These are phyloP conservation scores for Elaeis oleifera DNA, from an alignment of 202 grass and related monocot genomes.

Conservation along the genomic window DNA sequence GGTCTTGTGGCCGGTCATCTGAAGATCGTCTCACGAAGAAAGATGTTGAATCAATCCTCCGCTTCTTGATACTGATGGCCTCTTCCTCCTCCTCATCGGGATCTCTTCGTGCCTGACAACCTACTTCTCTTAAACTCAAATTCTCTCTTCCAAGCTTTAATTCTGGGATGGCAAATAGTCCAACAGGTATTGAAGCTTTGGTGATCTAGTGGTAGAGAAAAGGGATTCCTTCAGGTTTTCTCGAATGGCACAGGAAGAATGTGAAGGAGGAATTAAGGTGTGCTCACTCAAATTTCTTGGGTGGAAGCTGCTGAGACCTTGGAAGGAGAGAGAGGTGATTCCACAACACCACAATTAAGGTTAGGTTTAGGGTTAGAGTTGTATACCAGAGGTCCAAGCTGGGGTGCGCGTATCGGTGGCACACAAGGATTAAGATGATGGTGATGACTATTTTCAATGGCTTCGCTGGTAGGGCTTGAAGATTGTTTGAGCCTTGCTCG, in stretches of 20 bases:
- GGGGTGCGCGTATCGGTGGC: too few relatives aligned
- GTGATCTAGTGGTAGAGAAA: background rate
- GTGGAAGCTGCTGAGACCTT: too few relatives aligned
- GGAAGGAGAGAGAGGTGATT: conserved; percentile 6
- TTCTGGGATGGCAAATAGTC: background rate
- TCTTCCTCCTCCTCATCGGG: background rate
- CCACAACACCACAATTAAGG: background rate
- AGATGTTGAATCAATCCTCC: background rate
- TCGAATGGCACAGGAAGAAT: background rate
- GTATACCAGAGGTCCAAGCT: too few relatives aligned
- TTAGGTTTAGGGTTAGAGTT: conserved; percentile 8
- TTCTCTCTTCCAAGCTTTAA: too few relatives aligned
- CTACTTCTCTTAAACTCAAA: too few relatives aligned
- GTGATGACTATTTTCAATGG: too few relatives aligned
- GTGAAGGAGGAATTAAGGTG: background rate
- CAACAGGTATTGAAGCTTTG: background rate
- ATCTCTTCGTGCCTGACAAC: background rate
- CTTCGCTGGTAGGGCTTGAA: background rate
- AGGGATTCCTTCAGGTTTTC: background rate
- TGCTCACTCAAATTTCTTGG: too few relatives aligned
- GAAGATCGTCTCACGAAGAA: background rate
- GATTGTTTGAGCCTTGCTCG: conserved; percentile 13
- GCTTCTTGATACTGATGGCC: background rate
- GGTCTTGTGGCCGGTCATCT: background rate
- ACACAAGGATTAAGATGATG: too few relatives aligned